phyloP scores from a whole-genome alignment of 768 basidiomycete genomes.

The Paxillus involutus region DNA sequence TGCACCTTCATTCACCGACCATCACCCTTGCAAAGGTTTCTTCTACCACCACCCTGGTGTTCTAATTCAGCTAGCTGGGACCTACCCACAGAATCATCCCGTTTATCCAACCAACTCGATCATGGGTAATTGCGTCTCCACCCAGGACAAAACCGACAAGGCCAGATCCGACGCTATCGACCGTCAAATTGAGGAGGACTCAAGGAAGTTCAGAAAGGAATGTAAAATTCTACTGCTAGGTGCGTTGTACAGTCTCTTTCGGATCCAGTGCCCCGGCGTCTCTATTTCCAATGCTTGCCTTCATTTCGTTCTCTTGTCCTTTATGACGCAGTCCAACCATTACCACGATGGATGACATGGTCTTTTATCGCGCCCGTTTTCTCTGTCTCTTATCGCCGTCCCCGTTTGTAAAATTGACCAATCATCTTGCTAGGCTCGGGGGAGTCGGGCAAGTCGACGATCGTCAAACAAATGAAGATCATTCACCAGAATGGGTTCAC shows the following conservation, averaged over 20 bases:
- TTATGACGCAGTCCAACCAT: background rate
- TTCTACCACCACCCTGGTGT: background rate
- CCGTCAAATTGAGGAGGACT: constrained; percentile 83
- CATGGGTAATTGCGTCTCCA: constrained; percentile 72
- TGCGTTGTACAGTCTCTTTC: constrained; percentile 38
- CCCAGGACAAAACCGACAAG: constrained; percentile 55
- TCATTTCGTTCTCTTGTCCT: background rate
- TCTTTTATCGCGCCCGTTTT: background rate
- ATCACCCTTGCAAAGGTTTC: background rate
- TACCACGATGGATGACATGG: background rate
- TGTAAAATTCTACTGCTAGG: constrained; percentile 94
- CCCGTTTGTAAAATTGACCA: background rate
- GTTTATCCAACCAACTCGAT: background rate
- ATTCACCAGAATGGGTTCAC: constrained; percentile 93
- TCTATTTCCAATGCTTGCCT: constrained; percentile 5
- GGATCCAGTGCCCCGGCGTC: constrained; percentile 6
- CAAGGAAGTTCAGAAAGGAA: constrained; percentile 76
- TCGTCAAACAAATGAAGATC: constrained; percentile 99
- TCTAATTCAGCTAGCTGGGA: background rate
- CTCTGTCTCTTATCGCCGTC: background rate
- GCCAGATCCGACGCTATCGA: constrained; percentile 75
- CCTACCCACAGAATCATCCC: background rate
- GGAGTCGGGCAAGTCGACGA: constrained; percentile 93
- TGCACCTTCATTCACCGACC: no score
- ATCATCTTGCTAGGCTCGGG: constrained; percentile 68